phyloP scores from a whole-genome alignment of 176 grass and related monocot species.

The Triticum monococcum region DNA sequence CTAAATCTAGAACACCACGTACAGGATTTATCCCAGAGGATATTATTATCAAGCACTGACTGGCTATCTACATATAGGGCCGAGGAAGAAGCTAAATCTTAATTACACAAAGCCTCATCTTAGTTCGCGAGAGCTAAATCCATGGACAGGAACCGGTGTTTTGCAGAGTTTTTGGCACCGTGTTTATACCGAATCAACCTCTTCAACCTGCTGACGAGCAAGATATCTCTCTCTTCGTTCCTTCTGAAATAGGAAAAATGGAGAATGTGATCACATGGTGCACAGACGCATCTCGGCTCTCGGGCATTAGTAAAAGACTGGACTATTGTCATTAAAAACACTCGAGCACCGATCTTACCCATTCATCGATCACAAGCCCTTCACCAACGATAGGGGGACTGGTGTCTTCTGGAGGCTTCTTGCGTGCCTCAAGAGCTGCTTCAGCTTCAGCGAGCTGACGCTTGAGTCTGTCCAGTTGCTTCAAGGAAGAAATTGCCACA shows the following conservation, averaged over 20 bases:
- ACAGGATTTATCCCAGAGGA: slow-evolving; percentile 25
- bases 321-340: slow-evolving; percentile 7
- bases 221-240: slow-evolving; percentile 97
- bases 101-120: slow-evolving; percentile 54
- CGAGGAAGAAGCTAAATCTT: slow-evolving; percentile 40
- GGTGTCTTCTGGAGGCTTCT: slow-evolving; percentile 83
- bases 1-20: slow-evolving; percentile 35
- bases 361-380: slow-evolving; percentile 98
- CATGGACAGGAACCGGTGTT: slow-evolving; percentile 30
- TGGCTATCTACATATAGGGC: slow-evolving; percentile 44
- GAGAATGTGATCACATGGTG: slow-evolving; percentile 19
- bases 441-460: slow-evolving; percentile 93
- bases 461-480: slow-evolving; percentile 98
- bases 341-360: slow-evolving; percentile 58
- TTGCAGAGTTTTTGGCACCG: not conserved
- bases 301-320: slow-evolving; percentile 32
- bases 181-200: slow-evolving; percentile 76
- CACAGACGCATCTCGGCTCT: not conserved
- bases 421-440: slow-evolving; percentile 81
- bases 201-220: slow-evolving; percentile 85
- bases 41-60: slow-evolving; percentile 30
- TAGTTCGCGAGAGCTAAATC: slow-evolving; percentile 44
- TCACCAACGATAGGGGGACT: slow-evolving; percentile 71
- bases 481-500: slow-evolving; percentile 16
- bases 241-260: slow-evolving; percentile 58